Conservation (phyloP, 495 filamentous ascomycete genomes). For the Penicillium nucicola region DNA sequence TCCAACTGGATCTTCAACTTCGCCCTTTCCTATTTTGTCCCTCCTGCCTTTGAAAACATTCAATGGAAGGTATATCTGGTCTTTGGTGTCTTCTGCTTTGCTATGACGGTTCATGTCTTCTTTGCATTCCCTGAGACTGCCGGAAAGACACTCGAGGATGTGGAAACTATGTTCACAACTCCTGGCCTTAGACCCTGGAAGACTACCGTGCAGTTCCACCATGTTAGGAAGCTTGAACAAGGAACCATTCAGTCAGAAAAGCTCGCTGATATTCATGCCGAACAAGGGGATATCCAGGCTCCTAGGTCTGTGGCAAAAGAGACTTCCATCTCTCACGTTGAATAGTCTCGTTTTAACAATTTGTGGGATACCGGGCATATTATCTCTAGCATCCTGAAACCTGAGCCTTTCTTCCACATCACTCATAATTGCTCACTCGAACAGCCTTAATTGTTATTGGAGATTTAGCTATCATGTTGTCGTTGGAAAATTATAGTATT, state of each 20-base stretch:
- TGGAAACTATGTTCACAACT: constrained; percentile 67
- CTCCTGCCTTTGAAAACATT: constrained; percentile 70
- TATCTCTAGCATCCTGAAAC: no score
- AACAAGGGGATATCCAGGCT: constrained; percentile 1
- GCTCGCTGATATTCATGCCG: constrained; percentile 13
- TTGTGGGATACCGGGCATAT: no score
- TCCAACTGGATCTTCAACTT: constrained; percentile 81
- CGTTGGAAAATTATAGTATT: no score
- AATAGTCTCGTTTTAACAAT: not conserved
- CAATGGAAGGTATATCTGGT: constrained; percentile 71
- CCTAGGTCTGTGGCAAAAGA: constrained; percentile 5
- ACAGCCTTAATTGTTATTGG: no score
- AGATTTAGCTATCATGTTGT: no score
- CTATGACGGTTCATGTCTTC: constrained; percentile 71
- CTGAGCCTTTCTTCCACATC: no score
- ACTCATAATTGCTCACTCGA: no score
- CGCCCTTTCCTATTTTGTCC: constrained; percentile 75
- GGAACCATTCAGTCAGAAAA: constrained; percentile 30
- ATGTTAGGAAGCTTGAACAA: constrained; percentile 28
- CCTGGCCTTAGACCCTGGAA: constrained; percentile 64
- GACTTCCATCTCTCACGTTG: not conserved
- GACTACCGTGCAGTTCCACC: constrained; percentile 45
- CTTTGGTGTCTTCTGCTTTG: constrained; percentile 72
- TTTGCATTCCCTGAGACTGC: constrained; percentile 81
- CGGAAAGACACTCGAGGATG: constrained; percentile 78